Conservation (phyloP, 108 stramenopile genomes). For the Fragilaria radians region DNA sequence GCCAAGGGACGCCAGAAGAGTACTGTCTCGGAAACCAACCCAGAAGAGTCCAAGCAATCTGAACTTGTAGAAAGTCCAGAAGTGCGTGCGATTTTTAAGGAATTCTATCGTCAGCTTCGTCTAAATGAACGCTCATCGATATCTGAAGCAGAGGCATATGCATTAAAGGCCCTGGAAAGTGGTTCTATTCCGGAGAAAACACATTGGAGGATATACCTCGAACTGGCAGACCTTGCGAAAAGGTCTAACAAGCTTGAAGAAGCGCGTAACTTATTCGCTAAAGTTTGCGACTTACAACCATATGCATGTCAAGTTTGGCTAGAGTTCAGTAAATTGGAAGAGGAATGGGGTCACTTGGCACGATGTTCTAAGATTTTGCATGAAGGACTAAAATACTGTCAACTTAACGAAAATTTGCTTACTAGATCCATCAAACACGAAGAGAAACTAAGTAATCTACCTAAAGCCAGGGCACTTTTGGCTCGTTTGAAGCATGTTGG, state of each 20-base stretch:
- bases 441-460: conserved; percentile 74
- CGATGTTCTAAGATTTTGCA: conserved; percentile 61
- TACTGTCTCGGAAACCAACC: conserved; percentile 5
- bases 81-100: conserved; percentile 48
- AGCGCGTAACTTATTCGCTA: conserved; percentile 72
- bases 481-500: conserved; percentile 81
- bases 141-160: conserved; percentile 49
- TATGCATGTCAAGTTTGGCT: conserved; percentile 90
- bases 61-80: conserved; percentile 51
- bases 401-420: conserved; percentile 78
- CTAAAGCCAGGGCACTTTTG: conserved; percentile 73
- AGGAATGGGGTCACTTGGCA: conserved; percentile 84
- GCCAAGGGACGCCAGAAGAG: neutral
- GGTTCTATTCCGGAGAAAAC: conserved; percentile 38
- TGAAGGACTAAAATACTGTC: conserved; percentile 72
- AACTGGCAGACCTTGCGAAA: conserved; percentile 78
- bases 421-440: conserved; percentile 87
- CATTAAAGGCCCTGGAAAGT: conserved; percentile 30
- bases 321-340: conserved; percentile 94
- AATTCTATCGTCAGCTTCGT: conserved; percentile 59
- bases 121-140: conserved; percentile 45
- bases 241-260: conserved; percentile 62
- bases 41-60: conserved; percentile 28
- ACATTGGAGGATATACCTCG: conserved; percentile 77
- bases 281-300: conserved; percentile 82